phyloP scores from a whole-genome alignment of 768 basidiomycete genomes.

The Amanita exitialis region DNA sequence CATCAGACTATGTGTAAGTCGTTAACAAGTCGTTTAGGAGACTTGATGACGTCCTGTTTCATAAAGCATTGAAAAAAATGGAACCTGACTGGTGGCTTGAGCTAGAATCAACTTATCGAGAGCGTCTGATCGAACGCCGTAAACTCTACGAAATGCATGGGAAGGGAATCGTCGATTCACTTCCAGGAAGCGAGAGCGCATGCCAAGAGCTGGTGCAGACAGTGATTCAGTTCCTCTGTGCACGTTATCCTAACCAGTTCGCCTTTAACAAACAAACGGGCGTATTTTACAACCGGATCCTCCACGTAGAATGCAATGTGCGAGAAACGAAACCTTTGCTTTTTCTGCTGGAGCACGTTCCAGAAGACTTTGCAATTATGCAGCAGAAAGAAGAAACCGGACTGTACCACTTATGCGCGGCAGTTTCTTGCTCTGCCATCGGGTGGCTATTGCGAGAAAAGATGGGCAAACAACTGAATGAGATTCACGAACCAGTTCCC shows the following conservation, averaged over 20 bases:
- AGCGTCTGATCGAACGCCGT: conserved; percentile 32
- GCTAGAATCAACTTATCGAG: conserved; percentile 39
- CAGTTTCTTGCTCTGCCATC: conserved; percentile 34
- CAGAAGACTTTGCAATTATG: conserved; percentile 40
- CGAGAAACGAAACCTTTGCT: conserved; percentile 23
- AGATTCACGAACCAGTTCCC: conserved; percentile 38
- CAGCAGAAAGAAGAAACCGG: conserved; percentile 31
- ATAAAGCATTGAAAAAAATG: conserved; percentile 32
- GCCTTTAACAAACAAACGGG: conserved; percentile 22
- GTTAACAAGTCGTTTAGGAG: background rate
- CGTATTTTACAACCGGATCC: conserved; percentile 32
- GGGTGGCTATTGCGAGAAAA: conserved; percentile 40
- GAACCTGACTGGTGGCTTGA: conserved; percentile 52
- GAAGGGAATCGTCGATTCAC: conserved; percentile 29
- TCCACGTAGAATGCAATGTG: conserved; percentile 21
- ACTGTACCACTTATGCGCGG: conserved; percentile 34
- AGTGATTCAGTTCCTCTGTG: conserved; percentile 45
- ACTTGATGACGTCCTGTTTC: background rate
- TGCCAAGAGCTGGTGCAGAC: conserved; percentile 45
- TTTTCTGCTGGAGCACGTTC: conserved; percentile 39
- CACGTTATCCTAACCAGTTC: conserved; percentile 48
- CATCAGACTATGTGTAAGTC: conserved; percentile 47
- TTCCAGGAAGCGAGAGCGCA: conserved; percentile 38
- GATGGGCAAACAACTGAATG: conserved; percentile 34
- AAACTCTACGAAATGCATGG: conserved; percentile 27